A percentile compares a stretch with the other conserved stretches of the same genome.
These are phyloP conservation scores for Gastrolobium villosum DNA, from an alignment of 306 rosid genomes.

Conservation along the genomic window DNA sequence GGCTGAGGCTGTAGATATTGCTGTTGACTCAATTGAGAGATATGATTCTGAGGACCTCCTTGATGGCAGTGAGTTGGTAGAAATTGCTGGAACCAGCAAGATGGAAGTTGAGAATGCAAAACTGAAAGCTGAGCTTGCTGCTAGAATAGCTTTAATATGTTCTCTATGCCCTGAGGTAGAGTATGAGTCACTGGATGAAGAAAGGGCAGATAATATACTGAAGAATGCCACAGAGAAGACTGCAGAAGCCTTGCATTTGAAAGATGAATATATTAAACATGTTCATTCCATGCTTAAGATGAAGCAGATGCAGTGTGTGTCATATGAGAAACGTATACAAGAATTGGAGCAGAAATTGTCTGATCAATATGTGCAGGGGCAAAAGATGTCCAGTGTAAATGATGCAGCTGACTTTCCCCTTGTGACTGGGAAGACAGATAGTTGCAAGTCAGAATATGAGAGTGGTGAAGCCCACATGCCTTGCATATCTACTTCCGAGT, in stretches of 20 bases:
- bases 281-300: conserved; percentile 82
- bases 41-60: conserved; percentile 69
- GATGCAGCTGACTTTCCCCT: conserved; percentile 60
- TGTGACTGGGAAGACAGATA: conserved; percentile 63
- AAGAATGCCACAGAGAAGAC: conserved; percentile 86
- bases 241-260: conserved; percentile 87
- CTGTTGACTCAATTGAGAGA: conserved; percentile 61
- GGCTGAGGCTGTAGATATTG: conserved; percentile 63
- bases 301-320: conserved; percentile 83
- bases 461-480: conserved; percentile 65
- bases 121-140: conserved; percentile 97
- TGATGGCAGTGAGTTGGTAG: conserved; percentile 82
- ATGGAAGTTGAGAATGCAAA: conserved; percentile 99
- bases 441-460: conserved; percentile 58
- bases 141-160: conserved; percentile 84
- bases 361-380: conserved; percentile 75
- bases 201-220: conserved; percentile 68
- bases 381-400: conserved; percentile 63
- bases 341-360: conserved; percentile 94
- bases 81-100: conserved; percentile 95
- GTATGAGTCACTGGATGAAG: conserved; percentile 74
- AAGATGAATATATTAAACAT: conserved; percentile 84
- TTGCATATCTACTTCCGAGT: conserved; percentile 68
- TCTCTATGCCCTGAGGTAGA: conserved; percentile 73
- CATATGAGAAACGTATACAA: conserved; percentile 93